phyloP scores from a whole-genome alignment of 805 yeast genomes.

The Saturnispora diversa region DNA sequence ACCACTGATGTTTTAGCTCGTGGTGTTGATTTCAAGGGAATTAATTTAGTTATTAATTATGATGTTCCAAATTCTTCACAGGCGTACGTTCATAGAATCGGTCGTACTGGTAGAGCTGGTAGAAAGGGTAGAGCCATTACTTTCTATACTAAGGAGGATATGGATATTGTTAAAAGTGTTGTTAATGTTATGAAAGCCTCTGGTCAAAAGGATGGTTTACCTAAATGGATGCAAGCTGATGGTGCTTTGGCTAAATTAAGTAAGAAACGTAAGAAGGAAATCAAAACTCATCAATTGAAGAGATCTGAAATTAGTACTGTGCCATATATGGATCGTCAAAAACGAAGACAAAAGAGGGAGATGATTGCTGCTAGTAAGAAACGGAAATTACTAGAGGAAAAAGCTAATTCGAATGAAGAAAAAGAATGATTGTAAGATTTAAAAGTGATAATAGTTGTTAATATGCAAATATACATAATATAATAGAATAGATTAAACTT shows the following conservation, averaged over 20 bases:
- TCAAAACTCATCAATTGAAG: slow-evolving; percentile 50
- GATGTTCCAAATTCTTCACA: slow-evolving; percentile 94
- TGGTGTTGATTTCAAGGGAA: slow-evolving; percentile 96
- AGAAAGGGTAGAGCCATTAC: slow-evolving; percentile 82
- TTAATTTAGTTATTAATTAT: slow-evolving; percentile 87
- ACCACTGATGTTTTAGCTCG: slow-evolving; percentile 95
- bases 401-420: neutral
- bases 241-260: slow-evolving; percentile 51
- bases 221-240: slow-evolving; percentile 69
- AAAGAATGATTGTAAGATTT: neutral
- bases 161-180: slow-evolving; percentile 65
- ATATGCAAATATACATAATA: neutral
- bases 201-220: slow-evolving; percentile 55
- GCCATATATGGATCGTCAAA: slow-evolving; percentile 56
- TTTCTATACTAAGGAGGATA: slow-evolving; percentile 86
- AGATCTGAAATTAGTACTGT: slow-evolving; percentile 81
- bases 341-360: slow-evolving; percentile 52
- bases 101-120: slow-evolving; percentile 98
- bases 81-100: slow-evolving; percentile 94
- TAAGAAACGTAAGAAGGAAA: slow-evolving; percentile 50
- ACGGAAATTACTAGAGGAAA: slow-evolving; percentile 32
- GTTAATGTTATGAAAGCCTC: slow-evolving; percentile 94
- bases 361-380: slow-evolving; percentile 73
- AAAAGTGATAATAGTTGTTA: neutral
- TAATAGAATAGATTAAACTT: too few species aligned